Conservation (phyloP, 371 early-diverging fungal genomes). For the Saksenaea vasiformis region DNA sequence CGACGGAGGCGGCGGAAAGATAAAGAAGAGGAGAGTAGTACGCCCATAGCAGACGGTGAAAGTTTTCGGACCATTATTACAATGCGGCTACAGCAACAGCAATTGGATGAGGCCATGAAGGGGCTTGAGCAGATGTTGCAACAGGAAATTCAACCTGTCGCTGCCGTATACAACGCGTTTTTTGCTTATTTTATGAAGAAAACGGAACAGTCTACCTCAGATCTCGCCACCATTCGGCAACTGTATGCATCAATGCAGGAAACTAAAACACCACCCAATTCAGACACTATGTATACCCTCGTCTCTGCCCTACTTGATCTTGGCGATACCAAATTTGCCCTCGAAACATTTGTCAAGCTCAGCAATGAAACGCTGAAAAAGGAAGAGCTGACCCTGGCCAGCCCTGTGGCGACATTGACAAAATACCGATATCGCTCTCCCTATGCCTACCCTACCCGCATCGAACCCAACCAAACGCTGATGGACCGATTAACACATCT, state of each 20-base stretch:
- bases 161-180: slow-evolving; percentile 37
- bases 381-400: slow-evolving; percentile 4
- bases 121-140: slow-evolving; percentile 22
- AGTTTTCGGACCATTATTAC: slow-evolving; percentile 43
- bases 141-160: slow-evolving; percentile 24
- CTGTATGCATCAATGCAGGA: slow-evolving; percentile 33
- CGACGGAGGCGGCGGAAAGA: slow-evolving; percentile 1
- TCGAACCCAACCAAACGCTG: slow-evolving; percentile 29
- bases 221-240: slow-evolving; percentile 13
- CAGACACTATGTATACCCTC: slow-evolving; percentile 51
- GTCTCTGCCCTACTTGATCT: slow-evolving; percentile 58
- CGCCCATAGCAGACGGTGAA: slow-evolving; percentile 35
- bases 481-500: slow-evolving; percentile 34
- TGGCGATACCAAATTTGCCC: slow-evolving; percentile 48
- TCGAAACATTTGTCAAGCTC: slow-evolving; percentile 48
- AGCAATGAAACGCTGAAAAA: slow-evolving; percentile 17
- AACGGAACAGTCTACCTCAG: background rate
- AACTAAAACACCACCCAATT: slow-evolving; percentile 36
- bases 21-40: background rate
- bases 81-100: slow-evolving; percentile 19
- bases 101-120: slow-evolving; percentile 21
- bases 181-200: slow-evolving; percentile 33
- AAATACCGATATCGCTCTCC: slow-evolving; percentile 10
- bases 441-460: slow-evolving; percentile 14
- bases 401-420: slow-evolving; percentile 22